Percentiles rank a stretch among this genome's conserved stretches.
phyloP scores from a whole-genome alignment of 2,329 filamentous ascomycete species.

The Aspergillus sp. region DNA sequence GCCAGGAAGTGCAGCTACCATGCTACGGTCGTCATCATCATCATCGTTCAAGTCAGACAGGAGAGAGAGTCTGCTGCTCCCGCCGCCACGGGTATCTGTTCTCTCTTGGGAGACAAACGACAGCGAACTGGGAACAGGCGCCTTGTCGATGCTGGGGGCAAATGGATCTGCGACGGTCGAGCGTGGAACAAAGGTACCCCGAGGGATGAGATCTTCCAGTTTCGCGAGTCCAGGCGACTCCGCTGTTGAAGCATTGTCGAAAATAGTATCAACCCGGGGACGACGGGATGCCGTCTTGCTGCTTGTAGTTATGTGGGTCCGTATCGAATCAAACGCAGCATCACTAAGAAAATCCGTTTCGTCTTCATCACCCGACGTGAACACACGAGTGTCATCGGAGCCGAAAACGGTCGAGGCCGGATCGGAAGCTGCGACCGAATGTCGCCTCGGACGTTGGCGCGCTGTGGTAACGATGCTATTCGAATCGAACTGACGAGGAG shows the following conservation, averaged over 20 bases:
- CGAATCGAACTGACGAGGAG: slow-evolving; percentile 15
- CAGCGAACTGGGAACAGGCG: slow-evolving; percentile 6
- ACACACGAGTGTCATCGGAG: slow-evolving; percentile 54
- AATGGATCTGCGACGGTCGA: slow-evolving; percentile 14
- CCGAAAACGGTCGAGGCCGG: slow-evolving; percentile 53
- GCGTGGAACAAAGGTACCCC: slow-evolving; percentile 36
- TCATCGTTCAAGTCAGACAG: slow-evolving; percentile 17
- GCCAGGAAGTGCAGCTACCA: slow-evolving; percentile 22
- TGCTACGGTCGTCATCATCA: slow-evolving; percentile 20
- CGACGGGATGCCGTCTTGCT: slow-evolving; percentile 48
- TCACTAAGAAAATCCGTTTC: slow-evolving; percentile 57
- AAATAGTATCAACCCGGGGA: slow-evolving; percentile 57
- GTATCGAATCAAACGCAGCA: slow-evolving; percentile 56
- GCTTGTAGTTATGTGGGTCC: slow-evolving; percentile 51
- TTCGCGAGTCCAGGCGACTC: slow-evolving; percentile 34
- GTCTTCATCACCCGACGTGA: slow-evolving; percentile 54
- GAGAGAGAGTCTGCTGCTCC: slow-evolving; percentile 14
- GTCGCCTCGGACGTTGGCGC: slow-evolving; percentile 42
- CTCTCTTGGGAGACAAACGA: slow-evolving; percentile 7
- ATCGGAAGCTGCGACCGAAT: slow-evolving; percentile 53
- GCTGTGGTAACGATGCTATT: slow-evolving; percentile 17
- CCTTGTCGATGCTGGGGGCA: slow-evolving; percentile 15
- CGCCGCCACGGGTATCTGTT: slow-evolving; percentile 8
- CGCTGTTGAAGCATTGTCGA: slow-evolving; percentile 47
- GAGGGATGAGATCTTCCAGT: slow-evolving; percentile 44